Percentiles rank a stretch among this genome's conserved stretches.
phyloP scores from a whole-genome alignment of 2,329 filamentous ascomycete species.

The Clonostachys chloroleuca region DNA sequence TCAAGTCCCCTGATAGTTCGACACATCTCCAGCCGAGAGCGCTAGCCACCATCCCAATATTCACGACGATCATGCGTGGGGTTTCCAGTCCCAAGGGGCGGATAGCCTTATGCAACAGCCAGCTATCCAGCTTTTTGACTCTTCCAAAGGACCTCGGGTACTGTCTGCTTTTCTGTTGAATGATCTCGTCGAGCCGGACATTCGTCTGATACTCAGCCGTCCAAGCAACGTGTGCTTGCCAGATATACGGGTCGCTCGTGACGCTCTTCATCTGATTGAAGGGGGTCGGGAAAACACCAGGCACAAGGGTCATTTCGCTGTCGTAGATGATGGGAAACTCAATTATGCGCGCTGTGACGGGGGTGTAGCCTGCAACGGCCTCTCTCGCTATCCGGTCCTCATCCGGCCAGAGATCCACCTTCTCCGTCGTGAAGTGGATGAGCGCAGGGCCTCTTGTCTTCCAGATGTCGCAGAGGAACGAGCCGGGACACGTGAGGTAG shows the following conservation, averaged over 20 bases:
- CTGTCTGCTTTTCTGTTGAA: no score
- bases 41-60: no score
- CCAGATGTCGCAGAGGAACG: not conserved
- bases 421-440: not conserved
- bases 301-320: not conserved
- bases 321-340: not conserved
- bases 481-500: not conserved
- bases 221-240: not conserved
- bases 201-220: no score
- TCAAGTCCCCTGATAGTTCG: no score
- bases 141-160: no score
- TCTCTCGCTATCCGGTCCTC: no score
- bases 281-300: not conserved
- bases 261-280: not conserved
- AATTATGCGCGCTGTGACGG: not conserved
- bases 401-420: not conserved
- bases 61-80: no score
- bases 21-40: no score
- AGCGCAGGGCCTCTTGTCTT: not conserved
- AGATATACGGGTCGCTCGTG: not conserved
- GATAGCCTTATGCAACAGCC: no score
- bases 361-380: not conserved
- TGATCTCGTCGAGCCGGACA: no score
- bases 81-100: no score
- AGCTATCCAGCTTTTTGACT: no score